Conservation (phyloP, 805 yeast species). For the Saturnispora halmiae region DNA sequence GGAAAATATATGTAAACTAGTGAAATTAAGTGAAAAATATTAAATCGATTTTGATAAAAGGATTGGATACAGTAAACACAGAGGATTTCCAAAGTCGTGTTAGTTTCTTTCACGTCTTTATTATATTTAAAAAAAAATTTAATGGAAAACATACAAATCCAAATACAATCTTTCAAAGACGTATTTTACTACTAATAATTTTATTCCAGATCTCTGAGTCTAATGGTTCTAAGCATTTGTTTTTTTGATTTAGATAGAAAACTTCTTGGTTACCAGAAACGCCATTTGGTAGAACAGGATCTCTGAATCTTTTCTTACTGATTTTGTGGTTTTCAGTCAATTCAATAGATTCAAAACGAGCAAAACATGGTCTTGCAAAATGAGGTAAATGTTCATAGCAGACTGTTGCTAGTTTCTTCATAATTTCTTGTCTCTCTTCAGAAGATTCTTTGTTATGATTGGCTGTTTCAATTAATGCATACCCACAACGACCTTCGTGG, state of each 20-base stretch:
- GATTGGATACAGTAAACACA: too few relatives aligned
- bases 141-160: too few relatives aligned
- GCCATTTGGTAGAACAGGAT: constrained; percentile 64
- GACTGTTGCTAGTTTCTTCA: constrained; percentile 31
- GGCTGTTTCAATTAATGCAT: constrained; percentile 58
- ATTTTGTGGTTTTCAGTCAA: constrained; percentile 79
- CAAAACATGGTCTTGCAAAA: constrained; percentile 78
- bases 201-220: constrained; percentile 47
- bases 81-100: too few relatives aligned
- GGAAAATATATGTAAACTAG: too few relatives aligned
- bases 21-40: too few relatives aligned
- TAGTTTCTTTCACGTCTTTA: too few relatives aligned
- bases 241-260: constrained; percentile 51
- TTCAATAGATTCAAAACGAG: constrained; percentile 59
- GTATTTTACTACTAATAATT: constrained; percentile 20
- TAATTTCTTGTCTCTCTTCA: constrained; percentile 24
- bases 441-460: constrained; percentile 20
- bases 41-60: too few relatives aligned
- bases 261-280: constrained; percentile 47
- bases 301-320: constrained; percentile 56
- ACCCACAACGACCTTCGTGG: constrained; percentile 94
- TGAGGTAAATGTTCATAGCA: constrained; percentile 50
- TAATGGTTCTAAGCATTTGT: constrained; percentile 46
- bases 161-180: constrained; percentile 3
- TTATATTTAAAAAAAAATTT: too few relatives aligned